These are phyloP conservation scores for Hyaloraphidium curvatum DNA, from an alignment of 192 early-diverging fungal species.

Conservation along the genomic window DNA sequence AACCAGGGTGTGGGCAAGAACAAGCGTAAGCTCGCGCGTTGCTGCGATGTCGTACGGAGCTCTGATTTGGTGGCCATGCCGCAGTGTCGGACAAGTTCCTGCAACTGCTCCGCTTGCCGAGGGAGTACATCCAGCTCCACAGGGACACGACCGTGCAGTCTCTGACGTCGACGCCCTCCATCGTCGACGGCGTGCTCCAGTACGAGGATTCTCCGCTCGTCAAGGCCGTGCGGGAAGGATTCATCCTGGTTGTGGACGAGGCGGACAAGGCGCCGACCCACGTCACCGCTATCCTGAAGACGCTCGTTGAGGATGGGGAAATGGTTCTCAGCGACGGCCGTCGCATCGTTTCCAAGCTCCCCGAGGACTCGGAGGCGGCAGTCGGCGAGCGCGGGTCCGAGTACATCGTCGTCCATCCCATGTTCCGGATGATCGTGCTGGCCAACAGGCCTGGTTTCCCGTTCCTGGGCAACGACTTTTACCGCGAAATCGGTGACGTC, in stretches of 20 bases:
- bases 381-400: slow-evolving; percentile 4
- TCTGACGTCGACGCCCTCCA: slow-evolving; percentile 49
- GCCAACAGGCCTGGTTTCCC: slow-evolving; percentile 65
- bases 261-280: slow-evolving; percentile 67
- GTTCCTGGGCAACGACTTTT: slow-evolving; percentile 69
- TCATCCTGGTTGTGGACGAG: slow-evolving; percentile 58
- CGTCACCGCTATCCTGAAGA: slow-evolving; percentile 54
- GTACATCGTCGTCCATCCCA: slow-evolving; percentile 11
- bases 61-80: background rate
- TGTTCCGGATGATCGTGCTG: slow-evolving; percentile 64
- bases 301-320: slow-evolving; percentile 53
- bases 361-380: background rate
- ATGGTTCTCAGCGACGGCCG: slow-evolving; percentile 61
- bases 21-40: slow-evolving; percentile 5
- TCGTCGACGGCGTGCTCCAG: slow-evolving; percentile 41
- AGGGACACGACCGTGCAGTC: slow-evolving; percentile 61
- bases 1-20: slow-evolving; percentile 55
- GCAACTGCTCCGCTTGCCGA: slow-evolving; percentile 40
- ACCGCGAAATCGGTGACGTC: slow-evolving; percentile 56
- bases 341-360: slow-evolving; percentile 24
- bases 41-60: too few species aligned
- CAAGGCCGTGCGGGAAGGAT: slow-evolving; percentile 28
- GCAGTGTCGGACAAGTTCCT: slow-evolving; percentile 43
- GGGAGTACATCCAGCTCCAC: slow-evolving; percentile 65
- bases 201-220: slow-evolving; percentile 56